phyloP scores from a whole-genome alignment of 176 grass and related monocot genomes.

The Carex cristatella region DNA sequence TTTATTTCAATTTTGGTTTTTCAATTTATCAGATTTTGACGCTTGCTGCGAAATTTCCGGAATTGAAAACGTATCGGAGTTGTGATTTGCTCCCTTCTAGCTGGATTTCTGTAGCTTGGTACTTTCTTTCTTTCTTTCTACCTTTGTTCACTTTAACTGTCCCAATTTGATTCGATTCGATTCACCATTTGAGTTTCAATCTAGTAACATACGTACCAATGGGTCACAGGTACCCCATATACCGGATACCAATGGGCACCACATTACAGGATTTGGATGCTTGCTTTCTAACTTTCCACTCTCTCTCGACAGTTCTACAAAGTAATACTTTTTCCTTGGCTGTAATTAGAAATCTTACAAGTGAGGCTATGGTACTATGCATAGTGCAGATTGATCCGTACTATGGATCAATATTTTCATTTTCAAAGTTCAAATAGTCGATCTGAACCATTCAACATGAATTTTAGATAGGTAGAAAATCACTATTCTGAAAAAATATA shows the following conservation, averaged over 20 bases:
- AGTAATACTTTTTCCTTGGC: constrained; percentile 14
- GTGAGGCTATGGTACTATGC: too few species aligned
- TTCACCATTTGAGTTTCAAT: neutral
- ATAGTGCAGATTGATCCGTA: too few species aligned
- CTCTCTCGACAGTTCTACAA: constrained; percentile 30
- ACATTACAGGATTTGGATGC: constrained; percentile 71
- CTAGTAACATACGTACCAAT: constrained; percentile 18
- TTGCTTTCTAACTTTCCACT: constrained; percentile 77
- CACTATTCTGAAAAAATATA: too few species aligned
- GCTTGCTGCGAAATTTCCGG: constrained; percentile 56
- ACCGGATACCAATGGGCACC: constrained; percentile 72
- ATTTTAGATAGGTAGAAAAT: too few species aligned
- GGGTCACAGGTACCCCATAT: constrained; percentile 64
- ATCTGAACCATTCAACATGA: too few species aligned
- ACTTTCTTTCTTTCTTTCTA: constrained; percentile 6
- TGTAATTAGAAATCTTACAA: neutral
- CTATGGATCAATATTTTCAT: too few species aligned
- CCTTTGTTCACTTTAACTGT: neutral
- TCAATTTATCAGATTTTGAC: constrained; percentile 46
- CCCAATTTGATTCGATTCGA: neutral
- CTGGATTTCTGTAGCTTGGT: constrained; percentile 94
- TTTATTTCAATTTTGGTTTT: neutral
- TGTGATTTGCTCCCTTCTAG: constrained; percentile 67
- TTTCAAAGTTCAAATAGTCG: too few species aligned
- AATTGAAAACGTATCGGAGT: constrained; percentile 49